A percentile compares a stretch with the other conserved stretches of the same genome.
These are phyloP conservation scores for Spirogloea muscicola DNA, from an alignment of 139 green algal species.

Conservation along the genomic window DNA sequence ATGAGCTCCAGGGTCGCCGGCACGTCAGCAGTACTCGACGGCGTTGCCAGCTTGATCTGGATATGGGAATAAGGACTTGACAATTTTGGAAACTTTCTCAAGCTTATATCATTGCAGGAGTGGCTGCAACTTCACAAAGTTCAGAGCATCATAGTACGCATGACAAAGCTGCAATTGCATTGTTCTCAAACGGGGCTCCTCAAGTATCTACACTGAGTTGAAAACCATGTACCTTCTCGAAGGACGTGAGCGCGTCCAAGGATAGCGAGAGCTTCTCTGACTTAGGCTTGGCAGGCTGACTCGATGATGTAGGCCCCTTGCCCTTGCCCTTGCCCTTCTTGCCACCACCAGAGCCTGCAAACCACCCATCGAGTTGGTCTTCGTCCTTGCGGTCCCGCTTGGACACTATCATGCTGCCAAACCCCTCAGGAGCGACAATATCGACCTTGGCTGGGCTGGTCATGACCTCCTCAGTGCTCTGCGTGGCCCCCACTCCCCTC, in stretches of 20 bases:
- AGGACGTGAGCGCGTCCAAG: slow-evolving; percentile 31
- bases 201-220: too few species aligned
- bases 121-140: too few species aligned
- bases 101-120: too few species aligned
- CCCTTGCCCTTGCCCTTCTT: slow-evolving; percentile 43
- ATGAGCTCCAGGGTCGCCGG: slow-evolving; percentile 17
- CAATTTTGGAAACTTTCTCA: too few species aligned
- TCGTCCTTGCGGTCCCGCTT: slow-evolving; percentile 38
- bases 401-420: slow-evolving; percentile 21
- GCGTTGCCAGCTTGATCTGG: slow-evolving; percentile 23
- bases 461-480: not conserved
- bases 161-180: too few species aligned
- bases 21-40: not conserved
- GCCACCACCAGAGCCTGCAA: slow-evolving; percentile 1
- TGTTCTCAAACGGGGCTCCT: too few species aligned
- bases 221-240: slow-evolving; percentile 35
- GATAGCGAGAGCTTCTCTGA: slow-evolving; percentile 39
- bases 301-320: too few species aligned
- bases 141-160: too few species aligned
- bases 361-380: slow-evolving; percentile 40
- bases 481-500: not conserved
- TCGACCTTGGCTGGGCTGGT: not conserved
- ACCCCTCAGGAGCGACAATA: slow-evolving; percentile 17
- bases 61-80: too few species aligned
- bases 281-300: not conserved